Conservation (phyloP, 1,139 yeast genomes). For the Debaryomycetaceae sp. region DNA sequence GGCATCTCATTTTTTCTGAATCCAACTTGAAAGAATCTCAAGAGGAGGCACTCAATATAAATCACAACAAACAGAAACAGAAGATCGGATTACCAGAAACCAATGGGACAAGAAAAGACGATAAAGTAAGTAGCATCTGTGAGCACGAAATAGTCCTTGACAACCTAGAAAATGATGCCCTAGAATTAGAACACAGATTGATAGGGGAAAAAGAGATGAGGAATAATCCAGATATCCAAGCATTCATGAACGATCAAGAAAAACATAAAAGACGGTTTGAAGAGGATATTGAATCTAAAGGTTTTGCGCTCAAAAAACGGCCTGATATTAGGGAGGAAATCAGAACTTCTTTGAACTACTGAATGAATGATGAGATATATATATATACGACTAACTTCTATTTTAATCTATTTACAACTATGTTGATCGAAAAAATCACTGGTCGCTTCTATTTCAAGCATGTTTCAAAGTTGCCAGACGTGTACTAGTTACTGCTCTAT, state of each 20-base stretch:
- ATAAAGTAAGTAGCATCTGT: background rate
- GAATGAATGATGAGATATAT: background rate
- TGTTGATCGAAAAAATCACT: background rate
- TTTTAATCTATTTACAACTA: background rate
- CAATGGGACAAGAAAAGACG: background rate
- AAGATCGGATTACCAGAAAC: background rate
- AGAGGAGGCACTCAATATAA: too few relatives aligned
- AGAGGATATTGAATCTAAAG: constrained; percentile 21
- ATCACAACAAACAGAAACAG: background rate
- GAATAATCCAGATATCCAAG: constrained; percentile 12
- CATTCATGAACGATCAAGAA: constrained; percentile 15
- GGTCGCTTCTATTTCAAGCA: background rate
- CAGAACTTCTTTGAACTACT: background rate
- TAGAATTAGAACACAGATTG: constrained; percentile 6
- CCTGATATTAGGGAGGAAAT: background rate
- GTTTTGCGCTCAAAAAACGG: constrained; percentile 7
- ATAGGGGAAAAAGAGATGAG: constrained; percentile 5
- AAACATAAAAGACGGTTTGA: constrained; percentile 20
- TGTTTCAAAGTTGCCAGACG: background rate
- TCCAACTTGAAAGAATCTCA: background rate
- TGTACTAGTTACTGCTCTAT: constrained; percentile 10
- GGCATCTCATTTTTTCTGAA: background rate
- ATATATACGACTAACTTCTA: background rate
- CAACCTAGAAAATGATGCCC: constrained; percentile 17
- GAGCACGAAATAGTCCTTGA: constrained; percentile 5